Base-by-base conservation (phyloP, 768 basidiomycete species). In the Mycena kentingensis region DNA sequence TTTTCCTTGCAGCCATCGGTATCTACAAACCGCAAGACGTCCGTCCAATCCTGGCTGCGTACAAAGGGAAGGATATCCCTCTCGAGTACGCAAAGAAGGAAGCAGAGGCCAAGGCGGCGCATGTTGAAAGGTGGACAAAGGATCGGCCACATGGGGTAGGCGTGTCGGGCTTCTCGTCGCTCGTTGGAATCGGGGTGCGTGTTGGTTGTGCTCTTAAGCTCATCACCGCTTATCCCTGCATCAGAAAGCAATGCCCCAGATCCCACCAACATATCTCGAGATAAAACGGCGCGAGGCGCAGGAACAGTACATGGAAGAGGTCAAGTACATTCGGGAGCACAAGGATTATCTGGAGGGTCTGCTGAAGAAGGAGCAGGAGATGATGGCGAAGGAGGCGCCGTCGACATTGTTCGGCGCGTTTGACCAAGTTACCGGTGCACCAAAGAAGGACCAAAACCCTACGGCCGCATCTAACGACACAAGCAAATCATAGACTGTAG, bases 11-110 rank as follows among this genome's bases (percentile, higher is more conserved):
- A 96, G 96, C 97, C 6, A 87, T 99, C 53, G 95, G 85, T 1
- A 95, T 98, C 60, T 94, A 93, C 74, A 87, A 85, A 56, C 87
- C 90, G 1, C 66, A 77, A 22, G 97, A 98, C 62, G 88, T 98
- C 3, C 85, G 96, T 18, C 91, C 89, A 0, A 88, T 98, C 49
- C 71, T 99, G 27, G 72, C 88, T 60, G 85, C 85, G 2, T 99
- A 96, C 67, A 73, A 79, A 5, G 96, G 87, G 38, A 94, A 96
- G 70, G 80, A 98, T 63, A 87, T 99, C 51, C 84, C 94, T 1
- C 46, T 86, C 5, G 95, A 95, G 69, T 98, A 93, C 60, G 93
- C 86, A 31, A 88, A 88, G 73, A 82, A 85, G 57, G 96, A 99
- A 70, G 84, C 84, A 0, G 89, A 89, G 66, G 81, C 83, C 44